A percentile compares a stretch with the other conserved stretches of the same genome.
These are phyloP conservation scores for Aspergillus hiratsukae DNA, from an alignment of 2,329 filamentous ascomycete genomes.

Conservation along the genomic window DNA sequence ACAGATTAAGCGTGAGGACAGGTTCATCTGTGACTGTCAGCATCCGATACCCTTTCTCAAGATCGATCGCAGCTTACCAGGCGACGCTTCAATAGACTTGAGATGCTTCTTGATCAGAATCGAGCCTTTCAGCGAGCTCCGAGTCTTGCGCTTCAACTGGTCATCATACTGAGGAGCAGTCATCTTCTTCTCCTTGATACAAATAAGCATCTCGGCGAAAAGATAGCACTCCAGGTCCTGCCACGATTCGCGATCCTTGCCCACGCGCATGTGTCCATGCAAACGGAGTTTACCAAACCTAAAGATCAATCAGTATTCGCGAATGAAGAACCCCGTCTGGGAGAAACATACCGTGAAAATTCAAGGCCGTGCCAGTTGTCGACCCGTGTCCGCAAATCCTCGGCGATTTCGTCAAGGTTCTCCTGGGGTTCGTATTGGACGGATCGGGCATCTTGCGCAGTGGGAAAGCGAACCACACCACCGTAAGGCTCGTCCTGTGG, in stretches of 20 bases:
- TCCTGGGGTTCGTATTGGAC: conserved; percentile 71
- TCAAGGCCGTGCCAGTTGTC: conserved; percentile 98
- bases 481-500: conserved; percentile 51
- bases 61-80: conserved; percentile 32
- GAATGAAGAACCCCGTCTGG: neutral
- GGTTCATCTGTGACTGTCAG: conserved; percentile 59
- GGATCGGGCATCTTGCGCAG: conserved; percentile 50
- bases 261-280: conserved; percentile 84
- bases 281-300: conserved; percentile 89
- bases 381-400: conserved; percentile 78
- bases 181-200: conserved; percentile 93
- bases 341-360: conserved; percentile 62
- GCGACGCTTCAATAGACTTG: conserved; percentile 71
- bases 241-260: conserved; percentile 95
- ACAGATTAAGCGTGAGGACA: conserved; percentile 81
- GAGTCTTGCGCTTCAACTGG: conserved; percentile 57
- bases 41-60: neutral
- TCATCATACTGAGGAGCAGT: conserved; percentile 59
- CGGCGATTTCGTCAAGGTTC: conserved; percentile 76
- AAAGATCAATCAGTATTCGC: conserved; percentile 4
- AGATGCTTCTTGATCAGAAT: conserved; percentile 98
- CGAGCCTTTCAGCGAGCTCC: conserved; percentile 91
- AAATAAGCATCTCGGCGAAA: conserved; percentile 98
- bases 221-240: conserved; percentile 96
- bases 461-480: conserved; percentile 45